These are phyloP conservation scores for Phytophthora tentaculata DNA, from an alignment of 352 stramenopile genomes.

Conservation along the genomic window DNA sequence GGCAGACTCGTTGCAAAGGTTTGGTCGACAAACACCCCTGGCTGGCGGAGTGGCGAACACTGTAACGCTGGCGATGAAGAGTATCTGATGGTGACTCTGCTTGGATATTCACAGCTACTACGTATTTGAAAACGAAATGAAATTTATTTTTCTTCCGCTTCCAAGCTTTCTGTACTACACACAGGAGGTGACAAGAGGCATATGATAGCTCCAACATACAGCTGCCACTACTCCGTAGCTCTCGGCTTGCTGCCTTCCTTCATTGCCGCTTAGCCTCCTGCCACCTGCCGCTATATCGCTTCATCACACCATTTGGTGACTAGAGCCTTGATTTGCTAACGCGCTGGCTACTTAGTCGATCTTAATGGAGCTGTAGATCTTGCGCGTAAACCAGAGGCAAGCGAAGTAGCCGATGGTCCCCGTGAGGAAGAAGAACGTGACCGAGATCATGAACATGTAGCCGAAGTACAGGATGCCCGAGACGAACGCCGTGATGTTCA, in stretches of 20 bases:
- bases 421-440: slow-evolving; percentile 98
- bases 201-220: slow-evolving; percentile 14
- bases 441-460: slow-evolving; percentile 98
- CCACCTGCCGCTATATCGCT: slow-evolving; percentile 19
- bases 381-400: slow-evolving; percentile 98
- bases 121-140: slow-evolving; percentile 37
- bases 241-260: not conserved
- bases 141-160: slow-evolving; percentile 38
- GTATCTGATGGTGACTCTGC: slow-evolving; percentile 1
- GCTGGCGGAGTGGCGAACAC: slow-evolving; percentile 83
- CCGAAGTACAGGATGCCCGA: slow-evolving; percentile 98
- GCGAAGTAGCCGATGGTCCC: slow-evolving; percentile 97
- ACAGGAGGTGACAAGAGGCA: slow-evolving; percentile 19
- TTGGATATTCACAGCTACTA: not conserved
- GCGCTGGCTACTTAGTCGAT: slow-evolving; percentile 79
- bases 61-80: slow-evolving; percentile 34
- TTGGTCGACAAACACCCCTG: slow-evolving; percentile 56
- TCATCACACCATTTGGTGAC: slow-evolving; percentile 21
- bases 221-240: not conserved
- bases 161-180: slow-evolving; percentile 35
- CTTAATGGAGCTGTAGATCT: slow-evolving; percentile 98
- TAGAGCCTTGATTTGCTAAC: slow-evolving; percentile 28
- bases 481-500: slow-evolving; percentile 96
- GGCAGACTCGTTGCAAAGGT: slow-evolving; percentile 52
- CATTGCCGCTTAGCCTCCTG: slow-evolving; percentile 12